These are phyloP conservation scores for Tulasnella sp. DNA, from an alignment of 768 basidiomycete species.

Conservation along the genomic window DNA sequence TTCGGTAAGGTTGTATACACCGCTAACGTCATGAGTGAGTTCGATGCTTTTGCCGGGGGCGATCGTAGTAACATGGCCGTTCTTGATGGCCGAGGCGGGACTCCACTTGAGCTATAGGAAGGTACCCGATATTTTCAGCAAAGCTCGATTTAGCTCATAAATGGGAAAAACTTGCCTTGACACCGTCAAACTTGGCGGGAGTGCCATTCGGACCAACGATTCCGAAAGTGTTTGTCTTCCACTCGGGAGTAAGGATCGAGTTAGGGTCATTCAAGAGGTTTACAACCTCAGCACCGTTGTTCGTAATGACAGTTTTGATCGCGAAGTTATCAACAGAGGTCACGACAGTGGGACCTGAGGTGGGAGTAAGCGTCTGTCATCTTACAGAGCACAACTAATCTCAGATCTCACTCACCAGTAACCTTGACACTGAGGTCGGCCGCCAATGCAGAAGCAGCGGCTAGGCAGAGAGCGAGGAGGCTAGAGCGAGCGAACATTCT, in stretches of 20 bases:
- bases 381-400: no score
- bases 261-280: conserved; percentile 18
- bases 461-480: conserved; percentile 6
- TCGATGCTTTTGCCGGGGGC: conserved; percentile 4
- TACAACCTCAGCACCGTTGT: conserved; percentile 1
- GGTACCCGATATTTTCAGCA: not conserved
- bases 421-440: conserved; percentile 11
- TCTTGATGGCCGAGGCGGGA: not conserved
- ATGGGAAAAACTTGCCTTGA: not conserved
- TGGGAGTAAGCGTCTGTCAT: not conserved
- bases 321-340: conserved; percentile 2
- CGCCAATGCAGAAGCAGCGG: not conserved
- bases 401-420: not conserved
- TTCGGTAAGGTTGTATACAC: conserved; percentile 18
- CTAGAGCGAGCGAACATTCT: not conserved
- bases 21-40: conserved; percentile 5
- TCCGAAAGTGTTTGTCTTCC: conserved; percentile 15
- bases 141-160: not conserved
- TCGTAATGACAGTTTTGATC: conserved; percentile 11
- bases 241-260: conserved; percentile 14
- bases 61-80: not conserved
- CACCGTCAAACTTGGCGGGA: conserved; percentile 13
- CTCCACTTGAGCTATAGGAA: conserved; percentile 13
- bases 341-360: not conserved
- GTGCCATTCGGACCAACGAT: conserved; percentile 2